These are phyloP conservation scores for Phytophthora pisi DNA, from an alignment of 352 stramenopile genomes.

Conservation along the genomic window DNA sequence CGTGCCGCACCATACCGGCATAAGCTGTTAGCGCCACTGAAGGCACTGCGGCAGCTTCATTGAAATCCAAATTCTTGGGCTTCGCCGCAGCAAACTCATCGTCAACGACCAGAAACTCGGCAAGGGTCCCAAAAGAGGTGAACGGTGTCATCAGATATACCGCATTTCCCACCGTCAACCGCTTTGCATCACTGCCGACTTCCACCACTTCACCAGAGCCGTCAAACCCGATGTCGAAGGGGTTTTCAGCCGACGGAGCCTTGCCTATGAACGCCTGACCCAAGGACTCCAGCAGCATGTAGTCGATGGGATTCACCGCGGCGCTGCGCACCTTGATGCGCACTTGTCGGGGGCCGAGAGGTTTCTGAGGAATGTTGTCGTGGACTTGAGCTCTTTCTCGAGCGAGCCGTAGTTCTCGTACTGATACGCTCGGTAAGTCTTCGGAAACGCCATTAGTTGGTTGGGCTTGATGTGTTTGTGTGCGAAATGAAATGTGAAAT, in stretches of 20 bases:
- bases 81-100: constrained; percentile 33
- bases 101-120: constrained; percentile 38
- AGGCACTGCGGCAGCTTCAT: constrained; percentile 35
- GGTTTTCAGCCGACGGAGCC: constrained; percentile 22
- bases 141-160: constrained; percentile 28
- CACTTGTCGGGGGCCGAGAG: constrained; percentile 35
- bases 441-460: constrained; percentile 16
- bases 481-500: too few relatives aligned
- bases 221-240: constrained; percentile 45
- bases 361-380: constrained; percentile 1
- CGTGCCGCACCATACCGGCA: constrained; percentile 23
- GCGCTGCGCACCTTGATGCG: constrained; percentile 60
- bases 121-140: constrained; percentile 22
- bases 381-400: constrained; percentile 27
- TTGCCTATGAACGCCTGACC: constrained; percentile 23
- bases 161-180: constrained; percentile 29
- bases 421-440: constrained; percentile 30
- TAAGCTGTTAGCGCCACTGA: constrained; percentile 35
- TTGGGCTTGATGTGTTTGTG: background rate
- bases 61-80: constrained; percentile 44
- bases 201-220: constrained; percentile 38
- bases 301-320: constrained; percentile 68
- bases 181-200: constrained; percentile 30
- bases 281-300: constrained; percentile 45
- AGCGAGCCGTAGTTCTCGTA: constrained; percentile 32